These are phyloP conservation scores for Polyporus arcularius DNA, from an alignment of 768 basidiomycete species.

Conservation along the genomic window DNA sequence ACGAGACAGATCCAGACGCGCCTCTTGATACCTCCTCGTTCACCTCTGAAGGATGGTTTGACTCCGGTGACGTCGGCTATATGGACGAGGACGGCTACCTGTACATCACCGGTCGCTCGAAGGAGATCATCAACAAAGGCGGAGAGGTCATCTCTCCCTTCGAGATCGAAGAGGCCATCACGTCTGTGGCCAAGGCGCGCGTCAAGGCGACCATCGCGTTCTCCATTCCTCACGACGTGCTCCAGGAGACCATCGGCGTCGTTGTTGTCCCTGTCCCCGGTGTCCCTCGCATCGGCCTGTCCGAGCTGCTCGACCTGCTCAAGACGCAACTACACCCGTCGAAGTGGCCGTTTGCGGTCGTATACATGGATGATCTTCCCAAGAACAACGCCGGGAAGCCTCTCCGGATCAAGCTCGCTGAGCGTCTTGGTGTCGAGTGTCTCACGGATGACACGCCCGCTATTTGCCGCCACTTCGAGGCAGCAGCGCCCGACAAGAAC, in stretches of 20 bases:
- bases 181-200: constrained; percentile 40
- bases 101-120: constrained; percentile 57
- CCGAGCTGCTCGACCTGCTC: constrained; percentile 45
- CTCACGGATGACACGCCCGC: constrained; percentile 37
- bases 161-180: constrained; percentile 60
- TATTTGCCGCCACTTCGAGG: constrained; percentile 45
- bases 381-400: constrained; percentile 52
- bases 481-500: constrained; percentile 32
- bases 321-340: constrained; percentile 49
- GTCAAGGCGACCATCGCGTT: constrained; percentile 49
- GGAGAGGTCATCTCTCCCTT: constrained; percentile 65
- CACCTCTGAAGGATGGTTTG: constrained; percentile 55
- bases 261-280: constrained; percentile 40
- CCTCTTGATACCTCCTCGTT: constrained; percentile 50
- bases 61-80: constrained; percentile 50
- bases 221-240: constrained; percentile 46
- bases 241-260: constrained; percentile 51
- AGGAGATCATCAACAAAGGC: constrained; percentile 62
- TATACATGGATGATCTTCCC: constrained; percentile 50
- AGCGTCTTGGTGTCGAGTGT: constrained; percentile 40
- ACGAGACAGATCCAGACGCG: constrained; percentile 44
- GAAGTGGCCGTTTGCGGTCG: constrained; percentile 50
- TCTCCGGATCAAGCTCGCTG: constrained; percentile 45
- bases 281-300: constrained; percentile 40
- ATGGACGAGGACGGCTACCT: constrained; percentile 49